Evolutionary conservation across 805 yeast species (phyloP).

Genomic region (Hanseniaspora mollemarum): DNA sequence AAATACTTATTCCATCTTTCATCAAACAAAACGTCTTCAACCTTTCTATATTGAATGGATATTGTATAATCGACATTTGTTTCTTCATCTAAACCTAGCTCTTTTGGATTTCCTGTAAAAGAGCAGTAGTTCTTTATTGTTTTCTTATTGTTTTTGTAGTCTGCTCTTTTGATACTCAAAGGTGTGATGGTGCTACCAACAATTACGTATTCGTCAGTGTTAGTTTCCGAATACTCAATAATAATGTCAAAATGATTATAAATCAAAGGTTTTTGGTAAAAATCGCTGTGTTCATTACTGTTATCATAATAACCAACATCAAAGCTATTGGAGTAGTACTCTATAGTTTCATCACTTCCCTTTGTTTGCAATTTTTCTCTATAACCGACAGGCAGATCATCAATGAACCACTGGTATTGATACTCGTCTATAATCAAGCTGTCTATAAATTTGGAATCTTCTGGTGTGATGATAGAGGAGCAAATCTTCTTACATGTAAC

Average conservation of each 20-base stretch:
- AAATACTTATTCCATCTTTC: constrained; percentile 97
- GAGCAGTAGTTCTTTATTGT: constrained; percentile 28
- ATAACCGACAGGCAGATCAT: constrained; percentile 82
- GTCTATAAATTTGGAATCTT: constrained; percentile 66
- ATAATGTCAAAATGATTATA: constrained; percentile 70
- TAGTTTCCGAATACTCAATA: constrained; percentile 55
- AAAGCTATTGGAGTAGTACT: constrained; percentile 71
- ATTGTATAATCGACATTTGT: constrained; percentile 70
- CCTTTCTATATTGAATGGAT: constrained; percentile 59
- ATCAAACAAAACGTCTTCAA: constrained; percentile 73
- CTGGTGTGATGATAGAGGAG: constrained; percentile 41
- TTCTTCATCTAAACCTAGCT: constrained; percentile 39
- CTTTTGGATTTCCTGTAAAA: constrained; percentile 33
- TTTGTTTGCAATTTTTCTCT: constrained; percentile 31
- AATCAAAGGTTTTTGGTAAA: constrained; percentile 37
- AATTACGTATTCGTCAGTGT: constrained; percentile 59
- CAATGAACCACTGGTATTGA: constrained; percentile 83
- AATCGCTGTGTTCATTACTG: constrained; percentile 20
- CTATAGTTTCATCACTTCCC: constrained; percentile 46
- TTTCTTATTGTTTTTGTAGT: background rate
- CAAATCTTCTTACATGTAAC: constrained; percentile 62
- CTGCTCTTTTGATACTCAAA: constrained; percentile 40
- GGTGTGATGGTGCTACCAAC: constrained; percentile 83
- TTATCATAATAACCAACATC: constrained; percentile 61
- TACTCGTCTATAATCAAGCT: constrained; percentile 72